Evolutionary conservation across 768 basidiomycete species (phyloP), one percentile per base, ranked within the genome.

Genomic region (Mycena rebaudengoi): DNA sequence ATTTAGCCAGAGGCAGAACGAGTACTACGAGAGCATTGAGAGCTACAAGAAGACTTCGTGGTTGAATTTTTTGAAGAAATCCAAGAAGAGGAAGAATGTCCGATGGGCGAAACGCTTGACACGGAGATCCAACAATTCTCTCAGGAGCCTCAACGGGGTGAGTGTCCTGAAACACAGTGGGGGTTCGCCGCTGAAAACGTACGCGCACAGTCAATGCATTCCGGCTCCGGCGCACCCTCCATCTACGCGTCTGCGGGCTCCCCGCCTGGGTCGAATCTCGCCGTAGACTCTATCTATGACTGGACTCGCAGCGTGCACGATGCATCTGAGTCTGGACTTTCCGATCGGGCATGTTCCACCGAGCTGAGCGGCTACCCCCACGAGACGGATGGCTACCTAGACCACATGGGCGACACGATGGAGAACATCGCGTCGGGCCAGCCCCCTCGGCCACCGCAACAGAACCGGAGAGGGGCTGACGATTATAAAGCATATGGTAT

Each of bases 401-500:
- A n/a, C n/a, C n/a, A n/a, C n/a, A n/a, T n/a, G n/a, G n/a, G n/a
- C n/a, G n/a, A n/a, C n/a, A n/a, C n/a, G n/a, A n/a, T n/a, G n/a
- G n/a, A n/a, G n/a, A n/a, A n/a, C n/a, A n/a, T n/a, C n/a, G n/a
- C n/a, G n/a, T n/a, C n/a, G n/a, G n/a, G n/a, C n/a, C n/a, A n/a
- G n/a, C n/a, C n/a, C n/a, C n/a, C n/a, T n/a, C n/a, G n/a, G n/a
- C n/a, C n/a, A n/a, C n/a, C n/a, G n/a, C n/a, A n/a, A n/a, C n/a
- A n/a, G n/a, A n/a, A n/a, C n/a, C n/a, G n/a, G 88, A 78, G 82
- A 51, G 89, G 88, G 16, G 71, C 75, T 66, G 88, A 91, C 69
- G 90, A 80, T 68, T 90, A 86, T 73, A 83, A 84, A 53, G 89
- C 89, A 26, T 87, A 89, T 72, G 87, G 87, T 33, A 67, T 75